These are phyloP conservation scores for Mycena belliarum DNA, from an alignment of 768 basidiomycete genomes.

Conservation along the genomic window DNA sequence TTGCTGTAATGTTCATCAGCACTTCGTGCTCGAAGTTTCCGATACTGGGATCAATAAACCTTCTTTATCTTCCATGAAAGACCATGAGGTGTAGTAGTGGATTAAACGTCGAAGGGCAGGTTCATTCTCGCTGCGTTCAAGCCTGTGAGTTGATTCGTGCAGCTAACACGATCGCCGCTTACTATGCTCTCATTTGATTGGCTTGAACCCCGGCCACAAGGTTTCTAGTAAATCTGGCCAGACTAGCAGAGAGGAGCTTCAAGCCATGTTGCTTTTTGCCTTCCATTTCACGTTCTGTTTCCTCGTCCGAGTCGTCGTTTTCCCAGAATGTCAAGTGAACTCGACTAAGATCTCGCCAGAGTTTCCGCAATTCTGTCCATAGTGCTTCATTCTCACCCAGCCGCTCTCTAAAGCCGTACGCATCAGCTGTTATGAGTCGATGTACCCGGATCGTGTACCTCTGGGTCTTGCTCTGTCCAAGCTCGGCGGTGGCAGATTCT, in stretches of 20 bases:
- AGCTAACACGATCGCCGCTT: conserved; percentile 36
- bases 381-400: conserved; percentile 45
- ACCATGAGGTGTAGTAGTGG: conserved; percentile 77
- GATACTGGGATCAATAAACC: conserved; percentile 30
- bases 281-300: conserved; percentile 24
- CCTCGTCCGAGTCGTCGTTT: conserved; percentile 44
- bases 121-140: conserved; percentile 61
- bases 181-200: conserved; percentile 81
- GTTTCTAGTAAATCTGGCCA: conserved; percentile 84
- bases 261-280: conserved; percentile 34
- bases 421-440: neutral
- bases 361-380: conserved; percentile 54
- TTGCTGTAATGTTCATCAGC: conserved; percentile 43
- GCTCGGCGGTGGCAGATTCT: conserved; percentile 50
- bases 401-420: conserved; percentile 26
- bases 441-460: conserved; percentile 30
- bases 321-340: conserved; percentile 55
- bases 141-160: neutral
- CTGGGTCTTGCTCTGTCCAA: conserved; percentile 46
- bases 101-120: conserved; percentile 65
- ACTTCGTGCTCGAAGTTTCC: too few relatives aligned
- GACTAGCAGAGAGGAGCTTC: conserved; percentile 42
- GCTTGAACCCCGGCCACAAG: conserved; percentile 75
- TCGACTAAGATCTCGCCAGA: conserved; percentile 57
- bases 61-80: conserved; percentile 58